Conservation (phyloP, 495 filamentous ascomycete species). For the Penicillium tannophilum region DNA sequence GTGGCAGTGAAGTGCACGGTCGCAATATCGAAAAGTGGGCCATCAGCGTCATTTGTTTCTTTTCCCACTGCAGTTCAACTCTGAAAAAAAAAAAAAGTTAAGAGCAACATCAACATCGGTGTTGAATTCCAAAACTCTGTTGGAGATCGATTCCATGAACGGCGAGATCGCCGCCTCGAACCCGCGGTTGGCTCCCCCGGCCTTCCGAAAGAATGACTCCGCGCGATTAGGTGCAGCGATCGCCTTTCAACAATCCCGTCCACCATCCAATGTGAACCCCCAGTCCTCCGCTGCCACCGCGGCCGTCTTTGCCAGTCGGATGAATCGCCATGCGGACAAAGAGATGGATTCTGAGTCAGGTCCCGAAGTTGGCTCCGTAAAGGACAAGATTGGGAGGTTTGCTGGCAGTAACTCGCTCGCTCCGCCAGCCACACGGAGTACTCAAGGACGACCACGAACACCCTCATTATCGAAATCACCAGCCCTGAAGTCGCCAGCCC, state of each 20-base stretch:
- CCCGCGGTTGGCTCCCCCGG: conserved; percentile 33
- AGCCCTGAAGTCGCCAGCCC: background rate
- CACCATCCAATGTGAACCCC: conserved; percentile 20
- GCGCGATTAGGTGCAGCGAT: conserved; percentile 44
- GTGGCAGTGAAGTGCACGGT: background rate
- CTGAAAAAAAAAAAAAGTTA: background rate
- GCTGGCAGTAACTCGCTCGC: conserved; percentile 29
- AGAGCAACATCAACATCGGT: background rate
- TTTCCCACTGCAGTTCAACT: conserved; percentile 14
- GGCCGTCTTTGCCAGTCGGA: conserved; percentile 23
- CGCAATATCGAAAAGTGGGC: conserved; percentile 6
- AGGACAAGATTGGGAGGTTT: conserved; percentile 44
- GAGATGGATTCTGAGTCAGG: conserved; percentile 27
- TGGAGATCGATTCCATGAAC: conserved; percentile 33
- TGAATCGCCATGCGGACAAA: conserved; percentile 24
- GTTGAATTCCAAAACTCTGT: background rate
- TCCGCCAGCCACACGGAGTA: conserved; percentile 8
- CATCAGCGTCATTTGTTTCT: conserved; percentile 5
- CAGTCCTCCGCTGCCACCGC: conserved; percentile 17
- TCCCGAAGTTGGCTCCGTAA: conserved; percentile 45
- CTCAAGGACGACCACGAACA: conserved; percentile 15
- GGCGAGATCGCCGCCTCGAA: conserved; percentile 36
- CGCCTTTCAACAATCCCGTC: conserved; percentile 35
- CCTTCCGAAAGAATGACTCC: conserved; percentile 26
- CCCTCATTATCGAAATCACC: conserved; percentile 16